Base-by-base conservation (phyloP, 2,329 filamentous ascomycete species). In the Lasiodiplodia sp. region DNA sequence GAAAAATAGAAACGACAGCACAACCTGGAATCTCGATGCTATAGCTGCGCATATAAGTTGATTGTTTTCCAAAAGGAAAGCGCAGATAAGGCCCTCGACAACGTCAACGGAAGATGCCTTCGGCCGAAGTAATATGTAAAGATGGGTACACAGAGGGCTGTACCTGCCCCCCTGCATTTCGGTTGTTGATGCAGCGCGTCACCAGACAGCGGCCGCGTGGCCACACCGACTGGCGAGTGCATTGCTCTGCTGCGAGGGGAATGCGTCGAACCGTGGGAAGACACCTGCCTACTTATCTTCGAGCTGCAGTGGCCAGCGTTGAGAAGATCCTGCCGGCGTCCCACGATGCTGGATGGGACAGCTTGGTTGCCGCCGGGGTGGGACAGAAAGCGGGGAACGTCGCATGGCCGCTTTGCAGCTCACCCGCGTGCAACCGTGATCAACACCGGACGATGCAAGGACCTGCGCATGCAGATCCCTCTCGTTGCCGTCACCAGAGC, bases 401-500 rank as follows among this genome's bases (percentile, higher is more conserved):
- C 60, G 60, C 60, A 64, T 64, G 60, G 60, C 47, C 49, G 51
- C 63, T 40, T 31, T 56, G 63, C 51, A 66, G 63, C 63, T 66
- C 63, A 66, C 63, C 63, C 63, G 60, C 47, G 44, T 64, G 60
- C 60, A 52, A 64, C 60, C 60, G 51, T 66, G 63, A 66, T 66
- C 63, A 66, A 56, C 63, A 14, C 28, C 44, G 44, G 60, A 52
- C 44, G 34, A 64, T 52, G 63, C 63, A 66, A 66, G 63, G 63
- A 40, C 63, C 63, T 56, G 34, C 63, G 34, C 49, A 37, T 51
- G 63, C 25, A 66, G 63, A 66, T 66, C 63, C 25, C 49, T 47
- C 60, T 14, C 34, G 60, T 38, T n/a, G 44, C 47, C 6, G 37
- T 18, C 8, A 47, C 47, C 11, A 52, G 44, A 38, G 60, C 60